These are phyloP conservation scores for Fomitopsis pulvina DNA, from an alignment of 768 basidiomycete species.

Conservation along the genomic window DNA sequence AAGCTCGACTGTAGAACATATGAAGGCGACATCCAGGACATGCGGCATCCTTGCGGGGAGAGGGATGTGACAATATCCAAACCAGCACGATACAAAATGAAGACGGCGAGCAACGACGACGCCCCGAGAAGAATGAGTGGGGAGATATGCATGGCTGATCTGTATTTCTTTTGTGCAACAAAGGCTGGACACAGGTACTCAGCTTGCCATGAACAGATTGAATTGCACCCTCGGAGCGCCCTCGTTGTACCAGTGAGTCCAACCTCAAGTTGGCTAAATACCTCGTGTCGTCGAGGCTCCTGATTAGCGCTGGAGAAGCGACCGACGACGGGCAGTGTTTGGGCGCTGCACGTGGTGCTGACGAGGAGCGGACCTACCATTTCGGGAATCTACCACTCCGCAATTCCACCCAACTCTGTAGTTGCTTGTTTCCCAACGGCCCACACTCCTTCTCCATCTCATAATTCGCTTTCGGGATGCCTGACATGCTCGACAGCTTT, in stretches of 20 bases:
- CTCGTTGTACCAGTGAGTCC: too few species aligned
- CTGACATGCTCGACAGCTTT: constrained; percentile 7
- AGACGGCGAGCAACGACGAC: constrained; percentile 26
- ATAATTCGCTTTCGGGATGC: too few species aligned
- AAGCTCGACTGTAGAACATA: constrained; percentile 72
- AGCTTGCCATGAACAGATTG: too few species aligned
- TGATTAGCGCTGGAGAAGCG: too few species aligned
- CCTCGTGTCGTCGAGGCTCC: too few species aligned
- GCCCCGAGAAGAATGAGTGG: neutral
- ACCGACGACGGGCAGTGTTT: neutral
- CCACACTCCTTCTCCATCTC: neutral
- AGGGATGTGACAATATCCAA: constrained; percentile 39
- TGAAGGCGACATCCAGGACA: constrained; percentile 95
- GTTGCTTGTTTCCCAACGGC: constrained; percentile 1
- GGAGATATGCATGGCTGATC: neutral
- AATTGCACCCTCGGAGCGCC: too few species aligned
- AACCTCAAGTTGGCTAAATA: too few species aligned
- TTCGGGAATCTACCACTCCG: neutral
- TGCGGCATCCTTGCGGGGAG: constrained; percentile 89
- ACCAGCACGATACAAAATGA: constrained; percentile 29
- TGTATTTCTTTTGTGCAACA: too few species aligned
- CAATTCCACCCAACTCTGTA: constrained; percentile 7
- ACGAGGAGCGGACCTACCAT: neutral
- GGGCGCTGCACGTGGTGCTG: neutral
- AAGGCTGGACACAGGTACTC: too few species aligned